A percentile compares a stretch with the other conserved stretches of the same genome.
These are phyloP conservation scores for Pseudopyricularia javanii DNA, from an alignment of 2,329 filamentous ascomycete genomes.

Conservation along the genomic window DNA sequence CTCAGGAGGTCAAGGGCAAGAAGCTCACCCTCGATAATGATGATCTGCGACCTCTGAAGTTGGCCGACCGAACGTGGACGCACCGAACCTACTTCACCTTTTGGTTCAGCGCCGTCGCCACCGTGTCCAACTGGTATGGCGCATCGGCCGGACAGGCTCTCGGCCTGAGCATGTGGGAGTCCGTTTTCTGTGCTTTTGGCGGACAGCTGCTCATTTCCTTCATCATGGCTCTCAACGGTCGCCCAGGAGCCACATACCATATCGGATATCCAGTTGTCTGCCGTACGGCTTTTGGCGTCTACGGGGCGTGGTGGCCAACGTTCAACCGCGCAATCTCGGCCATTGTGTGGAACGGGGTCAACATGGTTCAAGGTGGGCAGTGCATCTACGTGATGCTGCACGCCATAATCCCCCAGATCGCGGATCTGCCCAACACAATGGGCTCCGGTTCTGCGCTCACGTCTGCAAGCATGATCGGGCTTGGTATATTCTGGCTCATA, in stretches of 20 bases:
- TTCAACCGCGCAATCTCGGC: conserved; percentile 22
- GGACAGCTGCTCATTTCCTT: conserved; percentile 27
- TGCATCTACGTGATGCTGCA: conserved; percentile 23
- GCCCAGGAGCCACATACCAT: conserved; percentile 28
- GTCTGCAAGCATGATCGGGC: conserved; percentile 4
- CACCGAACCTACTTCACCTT: conserved; percentile 25
- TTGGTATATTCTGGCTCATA: conserved; percentile 12
- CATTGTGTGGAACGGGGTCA: conserved; percentile 18
- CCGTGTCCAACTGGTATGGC: conserved; percentile 24
- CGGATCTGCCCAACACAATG: conserved; percentile 19
- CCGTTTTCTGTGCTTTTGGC: conserved; percentile 23
- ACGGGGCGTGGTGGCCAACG: conserved; percentile 29
- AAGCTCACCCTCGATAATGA: conserved; percentile 24
- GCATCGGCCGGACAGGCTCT: conserved; percentile 24
- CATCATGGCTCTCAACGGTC: conserved; percentile 28
- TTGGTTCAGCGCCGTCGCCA: conserved; percentile 27
- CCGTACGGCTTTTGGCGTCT: conserved; percentile 28
- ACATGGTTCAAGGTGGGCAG: conserved; percentile 11
- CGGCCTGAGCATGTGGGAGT: conserved; percentile 37
- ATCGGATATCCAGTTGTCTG: conserved; percentile 27
- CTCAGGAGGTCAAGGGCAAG: neutral
- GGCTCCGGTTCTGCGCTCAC: conserved; percentile 4
- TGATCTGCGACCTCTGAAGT: conserved; percentile 24
- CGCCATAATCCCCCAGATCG: conserved; percentile 26
- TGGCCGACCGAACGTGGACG: conserved; percentile 26